phyloP scores from a whole-genome alignment of 106 monocot genomes.

The Apostasia ramifera region DNA sequence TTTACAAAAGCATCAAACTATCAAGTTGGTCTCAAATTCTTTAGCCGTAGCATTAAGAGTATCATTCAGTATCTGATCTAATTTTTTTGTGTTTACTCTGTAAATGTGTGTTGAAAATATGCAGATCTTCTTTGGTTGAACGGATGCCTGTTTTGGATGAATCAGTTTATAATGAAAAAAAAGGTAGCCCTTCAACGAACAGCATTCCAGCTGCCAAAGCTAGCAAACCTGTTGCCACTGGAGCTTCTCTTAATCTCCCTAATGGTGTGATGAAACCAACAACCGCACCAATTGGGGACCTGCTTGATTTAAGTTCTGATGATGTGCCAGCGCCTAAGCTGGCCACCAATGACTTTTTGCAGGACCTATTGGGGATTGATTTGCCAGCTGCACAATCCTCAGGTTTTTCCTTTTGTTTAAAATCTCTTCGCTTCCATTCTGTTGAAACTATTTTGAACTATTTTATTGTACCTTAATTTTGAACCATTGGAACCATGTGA shows the following conservation, averaged over 20 bases:
- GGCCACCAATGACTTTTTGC: conserved; percentile 66
- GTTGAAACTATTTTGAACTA: too few relatives aligned
- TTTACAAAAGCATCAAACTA: conserved; percentile 79
- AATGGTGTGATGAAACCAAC: conserved; percentile 84
- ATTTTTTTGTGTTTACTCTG: neutral
- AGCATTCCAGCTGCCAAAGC: conserved; percentile 28
- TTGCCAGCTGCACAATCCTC: conserved; percentile 48
- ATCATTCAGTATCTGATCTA: neutral
- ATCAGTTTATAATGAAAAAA: conserved; percentile 53
- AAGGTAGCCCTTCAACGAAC: conserved; percentile 37
- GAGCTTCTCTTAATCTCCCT: conserved; percentile 54
- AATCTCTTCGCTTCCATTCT: too few relatives aligned
- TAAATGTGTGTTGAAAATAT: conserved; percentile 7
- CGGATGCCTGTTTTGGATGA: conserved; percentile 87
- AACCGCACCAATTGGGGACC: conserved; percentile 55
- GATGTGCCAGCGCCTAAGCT: conserved; percentile 56
- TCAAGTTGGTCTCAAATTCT: conserved; percentile 43
- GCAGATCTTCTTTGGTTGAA: conserved; percentile 80
- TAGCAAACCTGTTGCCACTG: conserved; percentile 24
- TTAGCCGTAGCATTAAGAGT: neutral
- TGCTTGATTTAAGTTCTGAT: conserved; percentile 91
- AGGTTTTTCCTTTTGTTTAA: conserved; percentile 31
- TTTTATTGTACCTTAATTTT: too few relatives aligned
- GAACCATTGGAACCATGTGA: too few relatives aligned
- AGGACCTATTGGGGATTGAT: conserved; percentile 75